Base-by-base conservation (phyloP, 169 alveolate species). In the Cryptosporidium ryanae region DNA sequence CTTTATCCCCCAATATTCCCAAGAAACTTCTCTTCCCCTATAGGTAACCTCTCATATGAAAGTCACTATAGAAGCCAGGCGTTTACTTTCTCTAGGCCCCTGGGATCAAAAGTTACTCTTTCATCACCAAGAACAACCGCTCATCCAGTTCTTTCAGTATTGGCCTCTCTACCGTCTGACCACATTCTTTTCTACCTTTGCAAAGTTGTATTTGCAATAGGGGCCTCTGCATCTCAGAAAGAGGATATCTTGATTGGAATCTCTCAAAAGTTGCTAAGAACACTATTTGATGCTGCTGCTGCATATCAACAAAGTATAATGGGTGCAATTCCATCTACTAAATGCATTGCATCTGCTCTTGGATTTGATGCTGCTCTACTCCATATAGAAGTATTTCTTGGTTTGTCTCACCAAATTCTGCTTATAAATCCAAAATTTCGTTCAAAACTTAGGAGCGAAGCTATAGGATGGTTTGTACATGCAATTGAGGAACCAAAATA, bases 1-100 rank as follows among this genome's bases (percentile, higher is more conserved):
- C 65, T 92, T 70, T 92, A 90, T 84, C 94, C 94, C 52, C 94
- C 94, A 5, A 82, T 82, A 29, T 59, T 84, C n/a, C 25, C 65
- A 2, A 76, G 63, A 2, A 25, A 34, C 21, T 34, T 61, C 21
- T 38, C 64, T 59, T 18, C 31, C 3, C 87, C 87, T 23, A 10
- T 76, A 13, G 46, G 76, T 25, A 76, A 59, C 23, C 38, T n/a
- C 32, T 54, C 38, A 0, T 23, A 10, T 43, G 87, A 55, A 27
- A 59, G 59, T 10, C 13, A n/a, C 0, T 25, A 25, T 61, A 15
- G 23, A 18, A 76, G n/a, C 17, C 64, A 76, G 13, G 31, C 32
- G 15, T 2, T 21, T 15, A 0, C 15, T 6, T 76, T 18, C 48
- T 76, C 87, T 23, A 55, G 44, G 4, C 87, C 87, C 2, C 38